Base-by-base conservation (phyloP, 768 basidiomycete genomes). In the Pleurotus platypus region DNA sequence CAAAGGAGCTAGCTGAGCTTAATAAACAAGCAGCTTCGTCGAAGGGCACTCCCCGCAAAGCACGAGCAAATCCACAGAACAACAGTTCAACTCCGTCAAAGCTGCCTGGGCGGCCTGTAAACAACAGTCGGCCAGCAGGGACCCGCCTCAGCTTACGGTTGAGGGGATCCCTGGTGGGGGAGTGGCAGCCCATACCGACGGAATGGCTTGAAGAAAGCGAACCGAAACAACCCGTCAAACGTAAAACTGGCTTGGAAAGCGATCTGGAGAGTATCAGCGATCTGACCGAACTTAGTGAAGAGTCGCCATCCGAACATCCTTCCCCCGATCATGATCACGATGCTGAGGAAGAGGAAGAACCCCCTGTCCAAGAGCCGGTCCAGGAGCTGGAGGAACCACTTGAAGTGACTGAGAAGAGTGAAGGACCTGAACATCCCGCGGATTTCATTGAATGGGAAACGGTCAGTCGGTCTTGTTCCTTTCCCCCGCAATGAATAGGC, bases 371-470 rank as follows among this genome's bases (percentile, higher is more conserved):
- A 38, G 60, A 30, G 5, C 43, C 40, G 26, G 57, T 39, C 7
- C 63, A 45, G 7, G 11, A 65, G 49, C 49, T 37, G 12, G 63
- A 63, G 35, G 56, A 60, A 24, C 15, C 18, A 6, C 5, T 12
- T 24, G 30, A 42, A 12, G 40, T 54, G 16, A 27, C 20, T 30
- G 13, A 12, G 20, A 70, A 47, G 59, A 64, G 37, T 13, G 69
- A 65, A 42, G 58, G 54, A 30, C 49, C 58, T 37, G 63, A n/a
- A 64, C 61, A 7, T 55, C 79, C 78, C 4, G 74, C 75, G 1
- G 80, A 79, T 48, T 90, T 90, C 63, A 69, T 92, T 40, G 94
- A 96, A 70, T 98, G 95, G 94, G 92, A 96, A 75, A 89, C 90
- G 64, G 94, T 93, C 58, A 64, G 84, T 75, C 45, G 27, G 35